Evolutionary conservation across 2,329 filamentous ascomycete genomes (phyloP), one percentile per base, ranked within the genome.

Genomic region (Raffaelea albimanens): DNA sequence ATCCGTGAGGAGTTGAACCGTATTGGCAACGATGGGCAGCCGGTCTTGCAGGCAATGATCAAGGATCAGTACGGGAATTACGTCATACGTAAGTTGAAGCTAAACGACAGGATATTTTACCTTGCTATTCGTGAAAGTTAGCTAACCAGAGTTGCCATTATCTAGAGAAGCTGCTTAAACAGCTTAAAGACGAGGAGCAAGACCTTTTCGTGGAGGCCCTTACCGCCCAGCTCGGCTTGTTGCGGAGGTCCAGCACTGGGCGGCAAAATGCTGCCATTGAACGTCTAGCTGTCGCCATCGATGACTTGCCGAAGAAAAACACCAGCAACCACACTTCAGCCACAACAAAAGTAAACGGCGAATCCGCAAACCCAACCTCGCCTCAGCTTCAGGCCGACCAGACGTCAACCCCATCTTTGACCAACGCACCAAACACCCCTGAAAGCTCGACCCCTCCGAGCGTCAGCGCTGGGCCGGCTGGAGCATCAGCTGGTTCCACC

Each of bases 21-120:
- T 2, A 61, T 72, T 16, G 77, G 78, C 46, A 73, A 76, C 8
- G 78, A 85, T 40, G 85, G 85, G 13, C 79, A 81, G 48, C 83
- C 73, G 48, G 78, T 82, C n/a, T 68, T 97, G 34, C 75, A 84
- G 52, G 72, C 76, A 20, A 74, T 96, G 66, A 89, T 96, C 75
- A 86, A 83, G 54, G 91, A 98, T 61, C 85, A 87, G 54, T 97
- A 83, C 62, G 93, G 87, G 51, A 98, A 98, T 64, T 98, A 97
- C 61, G 91, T 97, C 5, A 85, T 97, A 52, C 91, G 89, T 95
- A 79, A 80, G 88, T 80, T 22, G n/a, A n/a, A 19, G 2, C 5
- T 25, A 11, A n/a, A n/a, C n/a, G n/a, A n/a, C n/a, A n/a, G n/a
- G n/a, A n/a, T n/a, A 18, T 16, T 22, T 11, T 23, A 16, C 3